A percentile compares a stretch with the other conserved stretches of the same genome.
Conservation (phyloP, 345 rosid genomes). For the Rhodamnia rubescens region DNA sequence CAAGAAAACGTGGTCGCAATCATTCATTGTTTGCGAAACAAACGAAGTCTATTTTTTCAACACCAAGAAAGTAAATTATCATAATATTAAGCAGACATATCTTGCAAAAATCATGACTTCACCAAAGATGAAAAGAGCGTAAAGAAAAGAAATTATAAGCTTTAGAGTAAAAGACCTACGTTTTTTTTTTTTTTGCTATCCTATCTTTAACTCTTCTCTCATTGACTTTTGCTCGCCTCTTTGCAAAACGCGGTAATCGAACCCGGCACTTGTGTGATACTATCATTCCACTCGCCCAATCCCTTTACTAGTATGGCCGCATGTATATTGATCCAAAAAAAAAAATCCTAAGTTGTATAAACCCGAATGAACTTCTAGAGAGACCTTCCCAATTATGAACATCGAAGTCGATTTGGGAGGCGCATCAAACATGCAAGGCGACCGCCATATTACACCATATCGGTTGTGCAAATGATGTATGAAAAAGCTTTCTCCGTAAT, state of each 20-base stretch:
- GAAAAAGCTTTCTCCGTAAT: not conserved
- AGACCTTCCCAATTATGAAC: not conserved
- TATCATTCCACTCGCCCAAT: too few species aligned
- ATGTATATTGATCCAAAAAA: too few species aligned
- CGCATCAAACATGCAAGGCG: not conserved
- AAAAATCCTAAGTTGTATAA: not conserved
- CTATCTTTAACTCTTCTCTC: too few species aligned
- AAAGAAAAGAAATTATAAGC: not conserved
- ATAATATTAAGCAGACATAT: not conserved
- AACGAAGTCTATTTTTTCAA: too few species aligned
- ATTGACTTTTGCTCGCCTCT: too few species aligned
- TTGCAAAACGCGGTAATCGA: too few species aligned
- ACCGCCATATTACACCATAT: not conserved
- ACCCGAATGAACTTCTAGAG: not conserved
- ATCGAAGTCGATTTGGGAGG: not conserved
- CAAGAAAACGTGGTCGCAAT: fast-evolving
- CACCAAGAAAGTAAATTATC: not conserved
- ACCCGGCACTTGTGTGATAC: too few species aligned
- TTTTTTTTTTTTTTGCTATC: too few species aligned
- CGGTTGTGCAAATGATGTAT: not conserved
- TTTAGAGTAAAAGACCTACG: not conserved
- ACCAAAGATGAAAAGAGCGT: not conserved
- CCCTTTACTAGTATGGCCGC: too few species aligned
- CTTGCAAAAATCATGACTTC: not conserved
- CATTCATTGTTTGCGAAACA: too few species aligned